phyloP scores from a whole-genome alignment of 495 filamentous ascomycete genomes.

The Penicillium atrosanguineum region DNA sequence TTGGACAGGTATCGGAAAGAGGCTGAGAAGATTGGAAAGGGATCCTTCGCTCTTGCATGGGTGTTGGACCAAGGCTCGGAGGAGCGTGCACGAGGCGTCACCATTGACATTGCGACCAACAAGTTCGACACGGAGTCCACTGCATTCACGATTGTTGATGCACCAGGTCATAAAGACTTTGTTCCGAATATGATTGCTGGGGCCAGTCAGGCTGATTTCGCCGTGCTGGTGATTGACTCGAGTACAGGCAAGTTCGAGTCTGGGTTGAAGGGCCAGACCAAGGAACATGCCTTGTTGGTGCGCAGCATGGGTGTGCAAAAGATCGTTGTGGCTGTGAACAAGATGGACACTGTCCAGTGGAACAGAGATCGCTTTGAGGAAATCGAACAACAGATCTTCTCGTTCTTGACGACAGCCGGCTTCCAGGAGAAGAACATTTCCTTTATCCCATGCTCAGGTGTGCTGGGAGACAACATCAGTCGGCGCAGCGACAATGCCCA shows the following conservation, averaged over 20 bases:
- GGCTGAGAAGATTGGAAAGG: conserved; percentile 87
- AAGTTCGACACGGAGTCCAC: conserved; percentile 86
- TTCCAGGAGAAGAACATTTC: conserved; percentile 76
- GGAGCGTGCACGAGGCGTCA: conserved; percentile 86
- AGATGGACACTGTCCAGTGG: conserved; percentile 85
- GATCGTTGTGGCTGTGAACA: conserved; percentile 89
- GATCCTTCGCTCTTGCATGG: conserved; percentile 95
- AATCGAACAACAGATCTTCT: conserved; percentile 77
- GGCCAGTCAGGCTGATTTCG: conserved; percentile 93
- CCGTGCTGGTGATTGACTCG: conserved; percentile 90
- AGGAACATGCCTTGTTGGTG: conserved; percentile 85
- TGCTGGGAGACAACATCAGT: conserved; percentile 83
- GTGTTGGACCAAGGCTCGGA: conserved; percentile 87
- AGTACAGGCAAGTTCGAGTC: conserved; percentile 86
- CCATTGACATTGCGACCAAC: conserved; percentile 93
- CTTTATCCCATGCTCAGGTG: conserved; percentile 86
- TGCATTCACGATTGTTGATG: conserved; percentile 90
- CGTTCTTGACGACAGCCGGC: conserved; percentile 77
- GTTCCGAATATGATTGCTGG: conserved; percentile 99
- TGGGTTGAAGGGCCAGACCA: conserved; percentile 89
- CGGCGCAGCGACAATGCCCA: conserved; percentile 54
- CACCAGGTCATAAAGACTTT: conserved; percentile 92
- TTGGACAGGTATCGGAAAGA: conserved; percentile 85
- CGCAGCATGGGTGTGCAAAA: conserved; percentile 89
- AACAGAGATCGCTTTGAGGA: conserved; percentile 75